phyloP scores from a whole-genome alignment of 139 green algal species.

The Tetradesmus lagerheimii region DNA sequence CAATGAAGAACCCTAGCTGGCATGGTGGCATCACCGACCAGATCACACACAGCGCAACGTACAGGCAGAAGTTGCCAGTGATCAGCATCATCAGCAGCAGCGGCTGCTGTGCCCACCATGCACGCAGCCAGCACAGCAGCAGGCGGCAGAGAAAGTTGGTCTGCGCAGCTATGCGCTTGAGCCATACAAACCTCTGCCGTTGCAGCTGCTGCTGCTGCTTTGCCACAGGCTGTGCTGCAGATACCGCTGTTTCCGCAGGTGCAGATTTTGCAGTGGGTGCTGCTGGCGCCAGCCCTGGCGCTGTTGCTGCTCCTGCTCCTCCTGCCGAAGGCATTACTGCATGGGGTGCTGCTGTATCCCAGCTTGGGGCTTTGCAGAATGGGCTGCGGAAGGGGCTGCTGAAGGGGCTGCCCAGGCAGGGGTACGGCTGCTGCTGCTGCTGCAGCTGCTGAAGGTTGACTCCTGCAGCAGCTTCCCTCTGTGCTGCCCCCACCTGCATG shows the following conservation, averaged over 20 bases:
- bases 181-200: too few relatives aligned
- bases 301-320: neutral
- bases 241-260: neutral
- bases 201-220: neutral
- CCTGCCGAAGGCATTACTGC: neutral
- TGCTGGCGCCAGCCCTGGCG: neutral
- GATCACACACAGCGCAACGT: neutral
- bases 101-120: neutral
- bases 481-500: too few relatives aligned
- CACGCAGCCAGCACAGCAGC: neutral
- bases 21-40: neutral
- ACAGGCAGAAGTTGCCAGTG: neutral
- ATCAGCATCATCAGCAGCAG: neutral
- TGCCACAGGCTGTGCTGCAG: neutral
- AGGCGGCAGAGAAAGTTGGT: neutral
- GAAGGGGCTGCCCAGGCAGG: neutral
- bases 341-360: neutral
- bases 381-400: neutral
- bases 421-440: neutral
- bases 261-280: neutral
- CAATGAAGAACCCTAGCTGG: neutral
- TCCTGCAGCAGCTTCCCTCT: neutral
- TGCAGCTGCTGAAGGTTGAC: neutral
- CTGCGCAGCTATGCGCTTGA: neutral
- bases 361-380: neutral